Evolutionary conservation across 2,329 filamentous ascomycete species (phyloP), one percentile per base, ranked within the genome.

Genomic region (Paramyrothecium sp.): DNA sequence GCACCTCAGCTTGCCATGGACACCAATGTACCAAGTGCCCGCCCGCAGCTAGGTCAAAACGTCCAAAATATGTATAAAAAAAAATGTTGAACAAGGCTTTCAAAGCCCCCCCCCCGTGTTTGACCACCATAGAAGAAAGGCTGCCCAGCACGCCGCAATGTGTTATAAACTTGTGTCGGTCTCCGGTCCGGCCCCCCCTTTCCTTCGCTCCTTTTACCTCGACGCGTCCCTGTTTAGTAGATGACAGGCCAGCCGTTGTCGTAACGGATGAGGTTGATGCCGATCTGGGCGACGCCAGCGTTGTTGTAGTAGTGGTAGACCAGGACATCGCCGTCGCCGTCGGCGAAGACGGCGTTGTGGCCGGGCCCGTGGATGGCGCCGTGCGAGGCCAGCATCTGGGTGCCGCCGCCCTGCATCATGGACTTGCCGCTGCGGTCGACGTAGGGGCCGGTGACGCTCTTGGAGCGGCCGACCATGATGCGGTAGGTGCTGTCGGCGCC

Each of bases 381-480:
- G 47, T 71, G 69, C 16, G 59, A 64, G 5, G 69, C 65, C 60
- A 71, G 58, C 2, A 71, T 59, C 56, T 71, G 58, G 1, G 69
- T 71, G 11, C 69, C 69, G n/a, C 69, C 69, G 3, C 68, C 69
- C 3, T 54, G 23, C 63, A 61, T 67, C 66, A 71, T 65, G 12
- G 59, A 50, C 58, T 55, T 63, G 1, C 69, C 69, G 30, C 38
- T 56, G 16, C 57, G 54, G 49, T 71, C 69, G 57, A 69, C 63
- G 21, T 61, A 71, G 1, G 69, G 69, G 2, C 69, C 69, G 0
- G 64, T 65, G 5, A 70, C 54, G 51, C 61, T 69, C 41, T 53
- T 66, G 8, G 69, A 71, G 0, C 69, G 68, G 7, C 69, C 69
- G n/a, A 71, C 69, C 69, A 71, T 71, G 52, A 66, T 61, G 12